These are phyloP conservation scores for Hypericum perforatum DNA, from an alignment of 345 rosid species.

Conservation along the genomic window DNA sequence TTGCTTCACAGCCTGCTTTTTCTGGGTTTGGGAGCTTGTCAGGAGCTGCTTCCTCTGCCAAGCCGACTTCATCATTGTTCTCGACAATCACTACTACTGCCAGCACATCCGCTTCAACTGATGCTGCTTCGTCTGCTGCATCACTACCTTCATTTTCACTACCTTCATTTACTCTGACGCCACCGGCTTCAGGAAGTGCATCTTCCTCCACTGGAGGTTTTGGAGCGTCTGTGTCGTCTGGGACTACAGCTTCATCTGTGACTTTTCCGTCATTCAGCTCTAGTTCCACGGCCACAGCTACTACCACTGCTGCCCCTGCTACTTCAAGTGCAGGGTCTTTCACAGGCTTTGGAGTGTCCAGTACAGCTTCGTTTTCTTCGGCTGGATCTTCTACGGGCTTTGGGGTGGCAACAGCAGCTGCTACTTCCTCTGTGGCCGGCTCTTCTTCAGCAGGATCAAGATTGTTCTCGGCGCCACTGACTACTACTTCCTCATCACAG, in stretches of 20 bases:
- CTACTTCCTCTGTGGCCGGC: constrained; percentile 24
- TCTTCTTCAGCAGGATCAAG: too few species aligned
- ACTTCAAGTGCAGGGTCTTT: constrained; percentile 30
- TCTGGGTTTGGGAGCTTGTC: constrained; percentile 20
- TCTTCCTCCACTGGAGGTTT: constrained; percentile 38
- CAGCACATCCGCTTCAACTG: not conserved
- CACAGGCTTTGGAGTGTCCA: constrained; percentile 38
- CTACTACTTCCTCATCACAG: constrained; percentile 42
- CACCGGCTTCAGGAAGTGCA: constrained; percentile 11
- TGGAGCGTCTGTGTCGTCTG: constrained; percentile 30
- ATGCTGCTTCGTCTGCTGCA: not conserved
- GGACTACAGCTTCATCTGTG: constrained; percentile 26
- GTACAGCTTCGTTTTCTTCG: constrained; percentile 31
- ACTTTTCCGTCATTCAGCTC: constrained; percentile 38
- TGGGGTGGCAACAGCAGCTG: constrained; percentile 39
- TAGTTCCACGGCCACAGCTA: constrained; percentile 25
- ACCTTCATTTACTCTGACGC: constrained; percentile 1
- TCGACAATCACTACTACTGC: constrained; percentile 43
- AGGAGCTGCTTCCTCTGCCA: constrained; percentile 29
- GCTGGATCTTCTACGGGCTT: constrained; percentile 60
- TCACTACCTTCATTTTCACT: constrained; percentile 1
- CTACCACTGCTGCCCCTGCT: constrained; percentile 15
- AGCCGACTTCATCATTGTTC: constrained; percentile 30
- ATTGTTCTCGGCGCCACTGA: not conserved
- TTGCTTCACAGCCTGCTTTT: constrained; percentile 34